Evolutionary conservation across 257 asterid species (phyloP), one percentile per base, ranked within the genome.

Genomic region (Vinca minor): DNA sequence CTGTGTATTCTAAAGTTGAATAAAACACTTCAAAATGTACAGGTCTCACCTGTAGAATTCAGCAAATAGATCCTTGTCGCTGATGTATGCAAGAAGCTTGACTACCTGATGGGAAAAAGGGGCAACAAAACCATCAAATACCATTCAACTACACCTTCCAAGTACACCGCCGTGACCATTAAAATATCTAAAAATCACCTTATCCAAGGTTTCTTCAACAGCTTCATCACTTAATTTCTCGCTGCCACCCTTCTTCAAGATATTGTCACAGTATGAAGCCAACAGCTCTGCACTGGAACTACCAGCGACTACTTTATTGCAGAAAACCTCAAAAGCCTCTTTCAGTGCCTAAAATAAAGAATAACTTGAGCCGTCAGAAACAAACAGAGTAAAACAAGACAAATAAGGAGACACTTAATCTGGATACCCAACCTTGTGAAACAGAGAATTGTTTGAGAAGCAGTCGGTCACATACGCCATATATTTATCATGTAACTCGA

Each of bases 41-140:
- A 72, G 58, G 26, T 59, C 31, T 61, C 53, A 82, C 88, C 85
- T 69, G 65, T 73, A 75, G 68, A 85, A 76, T 64, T 83, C 89
- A 15, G 82, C 85, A 62, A 81, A 85, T 3, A 83, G 66, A 54
- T 85, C 93, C 71, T 83, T 81, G 58, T 85, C 93, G 4, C 76
- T 76, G 71, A 83, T 73, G 62, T 73, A 79, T 13, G 69, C 78
- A 26, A 85, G 81, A 46, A 78, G 78, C 46, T 64, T 80, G 47
- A 85, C 81, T 44, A 81, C 83, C 85, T 81, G 50, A 46, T 47
- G 42, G 46, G 65, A 36, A 8, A 45, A n/a, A n/a, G 4, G 31
- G 39, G 21, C 23, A 17, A 32, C 23, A 59, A 35, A 49, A 9
- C 20, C 34, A 54, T 50, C 50, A 31, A n/a, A 29, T 35, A n/a